A percentile compares a stretch with the other conserved stretches of the same genome.
These are phyloP conservation scores for Corylus avellana DNA, from an alignment of 306 rosid species.

Conservation along the genomic window DNA sequence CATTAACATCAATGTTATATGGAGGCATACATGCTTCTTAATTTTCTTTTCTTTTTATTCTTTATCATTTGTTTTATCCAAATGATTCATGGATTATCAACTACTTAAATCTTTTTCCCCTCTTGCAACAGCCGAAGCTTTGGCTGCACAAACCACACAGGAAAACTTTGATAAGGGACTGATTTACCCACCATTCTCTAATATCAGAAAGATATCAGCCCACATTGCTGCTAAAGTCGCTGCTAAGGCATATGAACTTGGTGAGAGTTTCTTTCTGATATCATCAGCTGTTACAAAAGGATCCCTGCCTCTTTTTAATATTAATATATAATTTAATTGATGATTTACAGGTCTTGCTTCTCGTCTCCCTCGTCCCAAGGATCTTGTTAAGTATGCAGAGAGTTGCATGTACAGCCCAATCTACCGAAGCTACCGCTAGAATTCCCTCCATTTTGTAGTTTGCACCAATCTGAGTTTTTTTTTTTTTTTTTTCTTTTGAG, in stretches of 20 bases:
- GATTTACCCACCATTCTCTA: slow-evolving; percentile 97
- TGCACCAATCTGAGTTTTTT: background rate
- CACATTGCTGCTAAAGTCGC: slow-evolving; percentile 92
- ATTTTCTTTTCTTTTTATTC: background rate
- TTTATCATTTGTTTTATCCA: background rate
- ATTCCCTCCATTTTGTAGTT: slow-evolving; percentile 13
- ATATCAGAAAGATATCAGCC: slow-evolving; percentile 93
- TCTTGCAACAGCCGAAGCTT: slow-evolving; percentile 77
- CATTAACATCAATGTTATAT: background rate
- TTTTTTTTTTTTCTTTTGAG: background rate
- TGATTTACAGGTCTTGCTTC: slow-evolving; percentile 77
- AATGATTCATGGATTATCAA: slow-evolving; percentile 2
- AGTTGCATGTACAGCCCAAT: slow-evolving; percentile 96
- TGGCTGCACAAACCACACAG: slow-evolving; percentile 74
- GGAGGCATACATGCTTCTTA: background rate
- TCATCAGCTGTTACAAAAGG: slow-evolving; percentile 2
- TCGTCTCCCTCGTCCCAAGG: slow-evolving; percentile 86
- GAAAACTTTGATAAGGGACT: slow-evolving; percentile 81
- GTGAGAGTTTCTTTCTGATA: slow-evolving; percentile 48
- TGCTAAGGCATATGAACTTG: slow-evolving; percentile 85
- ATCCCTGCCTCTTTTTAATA: background rate
- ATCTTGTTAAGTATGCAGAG: slow-evolving; percentile 88
- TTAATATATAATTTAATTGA: slow-evolving; percentile 21
- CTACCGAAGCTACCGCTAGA: slow-evolving; percentile 76
- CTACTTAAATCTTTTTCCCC: background rate